Base-by-base conservation (phyloP, 1,139 yeast genomes). In the Diutina scorzettiae region DNA sequence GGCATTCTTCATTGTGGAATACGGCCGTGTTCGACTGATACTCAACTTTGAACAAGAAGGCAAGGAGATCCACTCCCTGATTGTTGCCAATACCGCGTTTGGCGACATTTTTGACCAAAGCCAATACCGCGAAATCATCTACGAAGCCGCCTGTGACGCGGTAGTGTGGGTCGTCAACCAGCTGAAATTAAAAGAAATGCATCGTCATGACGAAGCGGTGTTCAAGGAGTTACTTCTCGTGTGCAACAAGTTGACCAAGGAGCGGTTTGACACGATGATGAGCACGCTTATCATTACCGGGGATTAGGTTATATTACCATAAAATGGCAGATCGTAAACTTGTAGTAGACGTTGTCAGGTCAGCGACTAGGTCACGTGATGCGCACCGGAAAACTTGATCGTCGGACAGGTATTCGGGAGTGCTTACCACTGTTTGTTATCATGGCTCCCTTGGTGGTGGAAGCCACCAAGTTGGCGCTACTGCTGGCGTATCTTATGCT, bases 1-100 rank as follows among this genome's bases (percentile, higher is more conserved):
- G 16, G 64, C 65, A 11, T 78, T 89, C 48, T 81, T 82, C 54
- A 58, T 84, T 17, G 80, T 91, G 17, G 96, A 89, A 53, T 67
- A 78, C 1, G 98, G 98, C 1, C 67, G 85, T 33, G 66, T 91
- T 37, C 72, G 81, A 36, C 77, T 85, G 3, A 73, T 63, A 55
- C 48, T 79, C 65, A 59, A 69, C 62, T 53, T 76, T 69, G 69
- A 70, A 48, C 57, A 69, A 51, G 68, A 71, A 49, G 71, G 71
- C 49, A 73, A 83, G 3, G 75, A 73, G 37, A 69, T 89, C 30
- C 74, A 73, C 45, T 91, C 91, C 47, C 80, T 86, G 16, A 75
- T 89, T 45, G 71, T 91, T 28, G 94, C 96, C n/a, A 77, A 87
- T 48, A 87, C 96, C 0, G 80, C 94, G 4, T 84, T 87, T 59